Evolutionary conservation across 1,284 basidiomycete genomes (phyloP), one percentile per base, ranked within the genome.

Genomic region (Cutaneotrichosporon arboriforme): DNA sequence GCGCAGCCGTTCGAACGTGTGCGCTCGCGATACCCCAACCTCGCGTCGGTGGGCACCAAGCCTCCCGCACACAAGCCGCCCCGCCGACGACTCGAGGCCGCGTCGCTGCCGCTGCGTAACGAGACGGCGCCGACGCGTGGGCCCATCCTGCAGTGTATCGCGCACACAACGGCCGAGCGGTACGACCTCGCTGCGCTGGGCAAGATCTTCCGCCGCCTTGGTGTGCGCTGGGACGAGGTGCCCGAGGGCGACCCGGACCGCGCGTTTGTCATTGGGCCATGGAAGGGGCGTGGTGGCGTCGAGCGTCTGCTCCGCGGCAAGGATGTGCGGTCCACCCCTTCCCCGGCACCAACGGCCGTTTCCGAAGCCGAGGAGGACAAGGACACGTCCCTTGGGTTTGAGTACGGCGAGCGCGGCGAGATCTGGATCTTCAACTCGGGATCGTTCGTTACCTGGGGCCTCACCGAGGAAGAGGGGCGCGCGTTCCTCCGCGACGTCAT

Each of bases 341-440:
- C n/a, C n/a, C n/a, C n/a, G n/a, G n/a, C n/a, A n/a, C n/a, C n/a
- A n/a, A n/a, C n/a, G n/a, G n/a, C n/a, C n/a, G n/a, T n/a, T n/a
- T n/a, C n/a, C n/a, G n/a, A n/a, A 31, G 39, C 41, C 7, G 47
- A 34, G 31, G 63, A 54, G 77, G 79, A 63, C 85, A 61, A 59
- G 26, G 63, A 64, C 9, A 54, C 59, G 17, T 62, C 67, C 52
- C 55, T 62, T 43, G 70, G 69, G 0, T 74, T 74, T 49, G 68
- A 65, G 17, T 76, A 80, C 49, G 84, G 83, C 2, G 77, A 81
- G 53, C 79, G 85, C 56, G 89, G 89, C n/a, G 90, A 93, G 70
- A 77, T 90, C 20, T 92, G 91, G 72, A 80, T 92, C 12, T 93
- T 93, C 69, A 80, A 81, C 31, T 88, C 87, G 60, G 90, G 90